Percentiles rank a stretch among this genome's conserved stretches.
phyloP scores from a whole-genome alignment of 179 eudicot genomes.

The Sideroxylon spinosum region DNA sequence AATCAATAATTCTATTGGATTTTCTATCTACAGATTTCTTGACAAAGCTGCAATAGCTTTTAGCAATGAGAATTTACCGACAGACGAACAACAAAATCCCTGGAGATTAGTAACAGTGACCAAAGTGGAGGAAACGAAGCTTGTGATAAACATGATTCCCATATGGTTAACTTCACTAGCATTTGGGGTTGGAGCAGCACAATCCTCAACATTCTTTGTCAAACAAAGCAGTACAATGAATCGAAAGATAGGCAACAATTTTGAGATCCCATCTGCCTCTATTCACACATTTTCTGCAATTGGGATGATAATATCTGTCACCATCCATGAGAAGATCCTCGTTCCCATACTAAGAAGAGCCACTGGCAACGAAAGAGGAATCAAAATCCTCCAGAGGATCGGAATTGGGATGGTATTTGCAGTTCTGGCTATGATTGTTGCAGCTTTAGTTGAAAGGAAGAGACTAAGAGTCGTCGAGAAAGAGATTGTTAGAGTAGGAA shows the following conservation, averaged over 20 bases:
- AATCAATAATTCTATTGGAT: neutral
- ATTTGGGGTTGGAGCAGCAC: constrained; percentile 53
- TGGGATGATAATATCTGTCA: constrained; percentile 36
- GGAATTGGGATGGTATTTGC: constrained; percentile 65
- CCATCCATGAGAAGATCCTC: constrained; percentile 47
- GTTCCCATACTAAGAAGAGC: constrained; percentile 42
- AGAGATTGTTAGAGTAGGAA: neutral
- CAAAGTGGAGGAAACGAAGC: constrained; percentile 58
- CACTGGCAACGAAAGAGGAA: constrained; percentile 61
- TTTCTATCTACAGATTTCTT: constrained; percentile 27
- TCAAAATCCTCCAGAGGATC: constrained; percentile 55
- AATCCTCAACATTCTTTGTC: constrained; percentile 54
- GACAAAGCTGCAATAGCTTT: constrained; percentile 63
- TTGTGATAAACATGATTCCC: constrained; percentile 47
- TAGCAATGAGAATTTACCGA: constrained; percentile 12
- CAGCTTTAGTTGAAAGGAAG: constrained; percentile 53
- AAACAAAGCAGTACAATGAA: constrained; percentile 53
- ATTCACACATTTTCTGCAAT: constrained; percentile 34
- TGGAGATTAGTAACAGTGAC: constrained; percentile 66
- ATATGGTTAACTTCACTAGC: constrained; percentile 49
- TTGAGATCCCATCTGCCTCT: constrained; percentile 58
- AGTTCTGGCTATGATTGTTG: constrained; percentile 33
- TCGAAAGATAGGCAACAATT: constrained; percentile 29
- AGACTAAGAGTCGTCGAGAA: constrained; percentile 24
- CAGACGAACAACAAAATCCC: constrained; percentile 30